These are phyloP conservation scores for Colletotrichum chrysophilum DNA, from an alignment of 2,329 filamentous ascomycete genomes.

Conservation along the genomic window DNA sequence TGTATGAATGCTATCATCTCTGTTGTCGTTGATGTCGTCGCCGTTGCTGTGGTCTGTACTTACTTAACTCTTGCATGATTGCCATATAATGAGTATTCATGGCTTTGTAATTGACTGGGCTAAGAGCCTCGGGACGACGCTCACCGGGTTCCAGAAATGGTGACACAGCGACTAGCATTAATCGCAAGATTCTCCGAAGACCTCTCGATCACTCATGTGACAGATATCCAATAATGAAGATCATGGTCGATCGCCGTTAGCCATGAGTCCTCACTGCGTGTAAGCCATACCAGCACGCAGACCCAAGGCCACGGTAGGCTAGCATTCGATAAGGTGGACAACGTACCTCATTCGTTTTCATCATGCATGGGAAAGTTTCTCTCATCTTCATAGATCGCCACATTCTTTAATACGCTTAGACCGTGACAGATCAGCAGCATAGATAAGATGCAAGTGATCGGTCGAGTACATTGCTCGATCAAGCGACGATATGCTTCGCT, in stretches of 20 bases:
- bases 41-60: not conserved
- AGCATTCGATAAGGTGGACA: not conserved
- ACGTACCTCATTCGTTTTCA: not conserved
- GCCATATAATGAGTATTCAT: not conserved
- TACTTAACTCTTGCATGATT: not conserved
- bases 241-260: not conserved
- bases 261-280: not conserved
- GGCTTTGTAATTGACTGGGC: not conserved
- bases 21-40: not conserved
- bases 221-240: not conserved
- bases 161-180: not conserved
- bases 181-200: not conserved
- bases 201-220: not conserved
- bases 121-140: not conserved
- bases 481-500: not conserved
- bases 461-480: not conserved
- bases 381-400: not conserved
- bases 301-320: not conserved
- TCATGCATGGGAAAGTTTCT: not conserved
- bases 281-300: not conserved
- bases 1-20: not conserved
- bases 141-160: not conserved
- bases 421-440: not conserved
- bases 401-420: not conserved
- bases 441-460: not conserved